Evolutionary conservation across 345 rosid species (phyloP).

Genomic region (Citrus mangshanensis): DNA sequence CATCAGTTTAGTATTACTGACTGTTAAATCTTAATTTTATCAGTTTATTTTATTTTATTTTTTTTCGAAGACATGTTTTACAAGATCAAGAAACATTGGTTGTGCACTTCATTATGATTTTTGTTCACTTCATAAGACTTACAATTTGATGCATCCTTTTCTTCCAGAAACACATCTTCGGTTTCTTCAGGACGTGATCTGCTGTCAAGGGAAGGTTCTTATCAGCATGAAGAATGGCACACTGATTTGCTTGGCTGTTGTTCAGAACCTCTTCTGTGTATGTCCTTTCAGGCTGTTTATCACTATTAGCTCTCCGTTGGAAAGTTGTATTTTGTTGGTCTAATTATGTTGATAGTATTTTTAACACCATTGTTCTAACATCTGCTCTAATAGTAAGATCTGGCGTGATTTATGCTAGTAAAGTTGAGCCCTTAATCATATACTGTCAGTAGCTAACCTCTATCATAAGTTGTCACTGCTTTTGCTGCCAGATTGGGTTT

Average conservation of each 20-base stretch:
- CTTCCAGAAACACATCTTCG: slow-evolving; percentile 67
- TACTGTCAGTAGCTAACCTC: background rate
- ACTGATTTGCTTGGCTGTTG: slow-evolving; percentile 95
- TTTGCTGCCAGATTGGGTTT: background rate
- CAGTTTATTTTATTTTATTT: background rate
- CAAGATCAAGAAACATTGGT: background rate
- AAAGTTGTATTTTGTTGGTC: background rate
- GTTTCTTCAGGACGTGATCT: slow-evolving; percentile 71
- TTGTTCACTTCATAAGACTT: slow-evolving; percentile 7
- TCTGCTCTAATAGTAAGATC: background rate
- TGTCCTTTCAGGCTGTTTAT: slow-evolving; percentile 20
- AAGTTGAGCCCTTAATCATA: background rate
- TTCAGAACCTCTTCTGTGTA: slow-evolving; percentile 90
- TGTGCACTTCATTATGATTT: background rate
- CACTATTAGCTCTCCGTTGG: background rate
- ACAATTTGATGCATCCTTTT: slow-evolving; percentile 19
- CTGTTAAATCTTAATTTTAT: background rate
- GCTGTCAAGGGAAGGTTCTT: slow-evolving; percentile 56
- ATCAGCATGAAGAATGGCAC: slow-evolving; percentile 79
- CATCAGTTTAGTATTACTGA: background rate
- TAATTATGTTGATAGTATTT: background rate
- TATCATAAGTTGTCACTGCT: background rate
- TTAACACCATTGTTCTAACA: background rate
- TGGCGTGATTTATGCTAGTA: background rate
- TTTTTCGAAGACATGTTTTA: background rate